Percentiles rank a stretch among this genome's conserved stretches.
These are phyloP conservation scores for Moesziomyces parantarcticus DNA, from an alignment of 1,284 basidiomycete genomes.

Conservation along the genomic window DNA sequence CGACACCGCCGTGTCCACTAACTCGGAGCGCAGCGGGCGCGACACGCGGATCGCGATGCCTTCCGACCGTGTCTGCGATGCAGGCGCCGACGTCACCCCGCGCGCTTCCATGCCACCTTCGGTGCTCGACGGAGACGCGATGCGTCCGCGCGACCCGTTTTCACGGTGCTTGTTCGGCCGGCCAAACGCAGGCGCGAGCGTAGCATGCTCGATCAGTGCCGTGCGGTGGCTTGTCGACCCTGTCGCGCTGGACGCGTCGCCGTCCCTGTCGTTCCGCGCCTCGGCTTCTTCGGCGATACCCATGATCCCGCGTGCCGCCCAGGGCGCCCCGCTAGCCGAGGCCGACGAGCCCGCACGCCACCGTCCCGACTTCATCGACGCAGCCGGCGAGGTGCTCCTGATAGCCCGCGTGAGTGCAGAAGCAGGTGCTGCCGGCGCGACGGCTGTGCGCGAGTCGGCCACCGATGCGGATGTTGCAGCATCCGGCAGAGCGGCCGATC, in stretches of 20 bases:
- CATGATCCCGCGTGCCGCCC: slow-evolving; percentile 32
- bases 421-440: slow-evolving; percentile 15
- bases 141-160: no score
- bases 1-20: slow-evolving; percentile 31
- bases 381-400: slow-evolving; percentile 30
- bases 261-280: slow-evolving; percentile 11
- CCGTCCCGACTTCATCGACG: slow-evolving; percentile 20
- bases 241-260: slow-evolving; percentile 24
- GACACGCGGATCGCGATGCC: slow-evolving; percentile 30
- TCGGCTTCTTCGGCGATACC: slow-evolving; percentile 30
- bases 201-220: slow-evolving; percentile 41
- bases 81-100: slow-evolving; percentile 34
- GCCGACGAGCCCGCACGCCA: slow-evolving; percentile 35
- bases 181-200: slow-evolving; percentile 43
- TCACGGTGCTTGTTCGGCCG: slow-evolving; percentile 28
- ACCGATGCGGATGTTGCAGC: slow-evolving; percentile 7
- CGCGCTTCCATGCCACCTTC: slow-evolving; percentile 12
- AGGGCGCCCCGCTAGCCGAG: slow-evolving; percentile 22
- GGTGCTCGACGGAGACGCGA: slow-evolving; percentile 1
- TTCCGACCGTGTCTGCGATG: slow-evolving; percentile 39
- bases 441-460: not conserved
- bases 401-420: slow-evolving; percentile 50
- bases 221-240: slow-evolving; percentile 40
- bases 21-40: slow-evolving; percentile 20
- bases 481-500: slow-evolving; percentile 4